Conservation (phyloP, 2,329 filamentous ascomycete species). For the Pseudopyricularia cyperi region DNA sequence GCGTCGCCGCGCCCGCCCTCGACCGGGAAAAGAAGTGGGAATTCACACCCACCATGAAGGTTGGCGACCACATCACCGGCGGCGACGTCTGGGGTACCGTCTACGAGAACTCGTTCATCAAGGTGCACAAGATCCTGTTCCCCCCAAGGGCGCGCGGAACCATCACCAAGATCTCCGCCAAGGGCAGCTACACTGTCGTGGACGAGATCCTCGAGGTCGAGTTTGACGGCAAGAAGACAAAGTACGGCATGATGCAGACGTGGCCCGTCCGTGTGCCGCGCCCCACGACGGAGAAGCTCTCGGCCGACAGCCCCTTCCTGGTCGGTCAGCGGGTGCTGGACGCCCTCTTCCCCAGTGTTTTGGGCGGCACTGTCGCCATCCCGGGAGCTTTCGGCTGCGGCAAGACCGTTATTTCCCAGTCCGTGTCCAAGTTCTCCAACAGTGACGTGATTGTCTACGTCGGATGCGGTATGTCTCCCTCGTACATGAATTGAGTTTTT, state of each 20-base stretch:
- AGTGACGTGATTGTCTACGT: constrained; percentile 98
- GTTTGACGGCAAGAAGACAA: constrained; percentile 90
- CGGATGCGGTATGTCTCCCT: constrained; percentile 36
- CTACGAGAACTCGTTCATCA: constrained; percentile 89
- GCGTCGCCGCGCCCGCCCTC: constrained; percentile 76
- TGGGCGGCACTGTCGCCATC: constrained; percentile 95
- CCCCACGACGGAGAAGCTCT: constrained; percentile 82
- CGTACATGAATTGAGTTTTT: neutral
- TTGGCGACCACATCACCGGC: constrained; percentile 91
- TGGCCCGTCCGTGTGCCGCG: constrained; percentile 97
- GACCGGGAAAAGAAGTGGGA: constrained; percentile 93
- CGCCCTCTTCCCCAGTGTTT: constrained; percentile 88
- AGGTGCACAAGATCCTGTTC: constrained; percentile 84
- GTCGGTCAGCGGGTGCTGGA: constrained; percentile 96
- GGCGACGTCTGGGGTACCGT: constrained; percentile 94
- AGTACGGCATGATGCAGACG: constrained; percentile 95
- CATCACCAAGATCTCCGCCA: constrained; percentile 79
- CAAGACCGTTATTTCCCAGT: constrained; percentile 98
- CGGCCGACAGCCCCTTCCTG: constrained; percentile 80
- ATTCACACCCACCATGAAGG: constrained; percentile 82
- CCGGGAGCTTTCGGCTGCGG: constrained; percentile 97
- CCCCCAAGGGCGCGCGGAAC: constrained; percentile 82
- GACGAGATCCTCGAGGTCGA: constrained; percentile 93
- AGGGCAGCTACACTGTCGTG: constrained; percentile 87
- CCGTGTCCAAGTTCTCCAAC: constrained; percentile 99